Percentiles rank a stretch among this genome's conserved stretches.
These are phyloP conservation scores for Podaxis sp. DNA, from an alignment of 768 basidiomycete genomes.

Conservation along the genomic window DNA sequence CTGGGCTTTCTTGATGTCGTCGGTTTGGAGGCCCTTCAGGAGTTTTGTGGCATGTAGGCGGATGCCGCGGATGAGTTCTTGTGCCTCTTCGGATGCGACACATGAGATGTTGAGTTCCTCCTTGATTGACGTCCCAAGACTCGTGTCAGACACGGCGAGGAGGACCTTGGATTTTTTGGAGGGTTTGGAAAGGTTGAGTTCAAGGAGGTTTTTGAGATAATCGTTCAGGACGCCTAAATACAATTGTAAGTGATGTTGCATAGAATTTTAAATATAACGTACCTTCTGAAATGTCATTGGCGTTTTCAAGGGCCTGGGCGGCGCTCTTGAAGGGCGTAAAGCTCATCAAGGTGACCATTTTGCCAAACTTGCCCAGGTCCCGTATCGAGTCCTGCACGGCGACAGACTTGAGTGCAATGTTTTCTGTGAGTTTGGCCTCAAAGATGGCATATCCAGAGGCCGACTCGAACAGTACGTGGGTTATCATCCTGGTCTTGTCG, in stretches of 20 bases:
- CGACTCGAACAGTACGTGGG: conserved; percentile 90
- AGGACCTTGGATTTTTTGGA: conserved; percentile 68
- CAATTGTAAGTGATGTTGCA: neutral
- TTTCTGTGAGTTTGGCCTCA: conserved; percentile 82
- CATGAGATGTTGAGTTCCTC: conserved; percentile 70
- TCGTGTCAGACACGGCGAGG: conserved; percentile 77
- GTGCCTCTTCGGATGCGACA: conserved; percentile 76
- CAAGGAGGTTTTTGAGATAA: conserved; percentile 78
- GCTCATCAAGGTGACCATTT: conserved; percentile 88
- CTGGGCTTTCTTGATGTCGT: conserved; percentile 90
- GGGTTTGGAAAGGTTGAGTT: conserved; percentile 81
- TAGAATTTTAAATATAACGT: conserved; percentile 21
- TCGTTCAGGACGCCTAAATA: conserved; percentile 79
- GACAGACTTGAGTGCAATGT: conserved; percentile 78
- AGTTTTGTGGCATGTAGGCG: conserved; percentile 89
- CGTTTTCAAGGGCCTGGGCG: conserved; percentile 92
- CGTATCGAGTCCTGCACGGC: conserved; percentile 83
- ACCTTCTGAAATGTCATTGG: conserved; percentile 97
- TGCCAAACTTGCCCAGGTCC: conserved; percentile 85
- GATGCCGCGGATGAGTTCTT: conserved; percentile 89
- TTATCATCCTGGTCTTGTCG: conserved; percentile 49
- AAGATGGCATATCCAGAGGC: conserved; percentile 95
- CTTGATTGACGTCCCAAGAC: conserved; percentile 77
- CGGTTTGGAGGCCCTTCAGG: conserved; percentile 82
- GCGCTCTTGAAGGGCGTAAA: conserved; percentile 95